phyloP scores from a whole-genome alignment of 306 rosid species.

The Crotalaria pallida region DNA sequence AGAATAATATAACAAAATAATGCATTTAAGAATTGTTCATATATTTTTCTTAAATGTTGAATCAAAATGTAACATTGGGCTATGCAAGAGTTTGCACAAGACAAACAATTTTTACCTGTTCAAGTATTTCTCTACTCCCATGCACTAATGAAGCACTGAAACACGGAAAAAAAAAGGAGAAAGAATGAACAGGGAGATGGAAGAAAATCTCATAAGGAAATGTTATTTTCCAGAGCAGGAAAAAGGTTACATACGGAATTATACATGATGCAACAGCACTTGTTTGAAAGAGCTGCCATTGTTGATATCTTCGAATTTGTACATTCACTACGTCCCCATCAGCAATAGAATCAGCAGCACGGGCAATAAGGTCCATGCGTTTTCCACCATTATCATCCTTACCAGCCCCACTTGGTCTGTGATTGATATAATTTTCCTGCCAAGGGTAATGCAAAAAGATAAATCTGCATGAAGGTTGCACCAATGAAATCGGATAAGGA shows the following conservation, averaged over 20 bases:
- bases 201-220: not conserved
- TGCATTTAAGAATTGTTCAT: not conserved
- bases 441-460: slow-evolving; percentile 10
- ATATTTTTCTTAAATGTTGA: not conserved
- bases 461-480: not conserved
- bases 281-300: slow-evolving; percentile 98
- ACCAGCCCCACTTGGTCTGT: slow-evolving; percentile 62
- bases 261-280: slow-evolving; percentile 68
- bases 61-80: not conserved
- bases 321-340: slow-evolving; percentile 89
- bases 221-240: slow-evolving; percentile 23
- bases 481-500: not conserved
- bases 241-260: slow-evolving; percentile 69
- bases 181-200: slow-evolving; percentile 16
- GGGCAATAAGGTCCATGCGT: slow-evolving; percentile 78
- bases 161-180: slow-evolving; percentile 12
- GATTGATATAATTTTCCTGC: slow-evolving; percentile 95
- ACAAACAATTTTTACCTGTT: slow-evolving; percentile 55
- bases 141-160: slow-evolving; percentile 79
- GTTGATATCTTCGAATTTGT: slow-evolving; percentile 89
- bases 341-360: slow-evolving; percentile 91
- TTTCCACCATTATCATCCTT: slow-evolving; percentile 75
- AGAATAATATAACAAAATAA: not conserved
- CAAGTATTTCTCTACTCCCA: slow-evolving; percentile 79
- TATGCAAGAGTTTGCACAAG: slow-evolving; percentile 18